These are phyloP conservation scores for Hanseniaspora lachancei DNA, from an alignment of 805 yeast species.

Conservation along the genomic window DNA sequence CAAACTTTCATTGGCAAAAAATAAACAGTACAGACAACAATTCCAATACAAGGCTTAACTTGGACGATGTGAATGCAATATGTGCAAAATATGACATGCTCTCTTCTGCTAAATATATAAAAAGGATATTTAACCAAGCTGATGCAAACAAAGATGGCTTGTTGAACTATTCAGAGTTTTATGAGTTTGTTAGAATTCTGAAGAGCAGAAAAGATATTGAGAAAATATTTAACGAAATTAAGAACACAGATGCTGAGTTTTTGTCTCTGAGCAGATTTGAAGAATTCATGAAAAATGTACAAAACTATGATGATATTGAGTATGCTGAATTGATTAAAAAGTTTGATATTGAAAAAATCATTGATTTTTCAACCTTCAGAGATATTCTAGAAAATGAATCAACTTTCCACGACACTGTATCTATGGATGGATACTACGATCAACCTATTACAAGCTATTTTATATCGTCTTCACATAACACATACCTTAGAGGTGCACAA, in stretches of 20 bases:
- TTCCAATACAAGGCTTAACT: slow-evolving; percentile 33
- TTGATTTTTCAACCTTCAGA: slow-evolving; percentile 19
- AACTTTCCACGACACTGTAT: slow-evolving; percentile 15
- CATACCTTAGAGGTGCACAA: slow-evolving; percentile 80
- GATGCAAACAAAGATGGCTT: slow-evolving; percentile 38
- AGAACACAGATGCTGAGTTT: slow-evolving; percentile 16
- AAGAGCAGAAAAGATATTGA: slow-evolving; percentile 53
- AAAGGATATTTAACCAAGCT: slow-evolving; percentile 39
- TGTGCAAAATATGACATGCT: slow-evolving; percentile 60
- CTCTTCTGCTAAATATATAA: slow-evolving; percentile 42
- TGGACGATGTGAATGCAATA: slow-evolving; percentile 55
- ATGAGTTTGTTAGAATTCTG: slow-evolving; percentile 53
- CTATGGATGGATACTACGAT: slow-evolving; percentile 30
- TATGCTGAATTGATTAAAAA: slow-evolving; percentile 29
- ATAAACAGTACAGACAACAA: slow-evolving; percentile 25
- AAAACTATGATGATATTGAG: slow-evolving; percentile 31
- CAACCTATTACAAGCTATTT: slow-evolving; percentile 73
- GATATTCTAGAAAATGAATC: slow-evolving; percentile 26
- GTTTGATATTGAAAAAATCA: slow-evolving; percentile 19
- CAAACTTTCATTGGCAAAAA: slow-evolving; percentile 50
- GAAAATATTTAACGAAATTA: slow-evolving; percentile 34
- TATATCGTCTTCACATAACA: slow-evolving; percentile 89
- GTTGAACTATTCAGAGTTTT: slow-evolving; percentile 61
- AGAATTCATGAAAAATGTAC: slow-evolving; percentile 36
- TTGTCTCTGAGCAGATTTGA: slow-evolving; percentile 27